A percentile compares a stretch with the other conserved stretches of the same genome.
Evolutionary conservation across 2,329 filamentous ascomycete species (phyloP).

Genomic region (Hypoxylon sp.): DNA sequence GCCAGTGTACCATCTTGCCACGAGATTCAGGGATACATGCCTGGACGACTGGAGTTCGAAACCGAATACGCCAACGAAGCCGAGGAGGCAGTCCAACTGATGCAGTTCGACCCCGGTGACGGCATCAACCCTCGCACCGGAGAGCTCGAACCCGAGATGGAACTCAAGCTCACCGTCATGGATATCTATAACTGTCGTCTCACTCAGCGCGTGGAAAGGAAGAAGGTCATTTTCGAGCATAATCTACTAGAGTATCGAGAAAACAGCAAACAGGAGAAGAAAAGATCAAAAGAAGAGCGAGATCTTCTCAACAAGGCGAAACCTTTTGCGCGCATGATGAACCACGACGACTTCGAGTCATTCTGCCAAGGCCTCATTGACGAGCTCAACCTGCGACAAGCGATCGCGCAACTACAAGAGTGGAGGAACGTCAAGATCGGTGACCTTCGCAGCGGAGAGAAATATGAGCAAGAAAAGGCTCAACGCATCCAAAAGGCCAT

Average conservation of each 20-base stretch:
- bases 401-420: conserved; percentile 90
- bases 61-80: conserved; percentile 98
- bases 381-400: conserved; percentile 89
- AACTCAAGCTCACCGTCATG: conserved; percentile 97
- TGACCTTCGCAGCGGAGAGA: conserved; percentile 85
- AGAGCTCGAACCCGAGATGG: conserved; percentile 93
- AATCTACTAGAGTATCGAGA: conserved; percentile 92
- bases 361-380: conserved; percentile 87
- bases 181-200: conserved; percentile 96
- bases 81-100: conserved; percentile 96
- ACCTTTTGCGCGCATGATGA: conserved; percentile 97
- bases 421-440: conserved; percentile 88
- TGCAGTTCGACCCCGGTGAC: conserved; percentile 97
- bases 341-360: conserved; percentile 85
- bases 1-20: conserved; percentile 95
- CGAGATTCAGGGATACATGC: conserved; percentile 99
- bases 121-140: conserved; percentile 84
- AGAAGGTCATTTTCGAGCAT: conserved; percentile 97
- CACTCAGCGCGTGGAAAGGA: conserved; percentile 89
- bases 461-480: conserved; percentile 90
- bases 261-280: conserved; percentile 90
- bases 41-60: conserved; percentile 94
- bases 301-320: conserved; percentile 93
- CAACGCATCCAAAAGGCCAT: conserved; percentile 73
- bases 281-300: conserved; percentile 91